phyloP scores from a whole-genome alignment of 805 yeast genomes.

The Candida hispaniensis region DNA sequence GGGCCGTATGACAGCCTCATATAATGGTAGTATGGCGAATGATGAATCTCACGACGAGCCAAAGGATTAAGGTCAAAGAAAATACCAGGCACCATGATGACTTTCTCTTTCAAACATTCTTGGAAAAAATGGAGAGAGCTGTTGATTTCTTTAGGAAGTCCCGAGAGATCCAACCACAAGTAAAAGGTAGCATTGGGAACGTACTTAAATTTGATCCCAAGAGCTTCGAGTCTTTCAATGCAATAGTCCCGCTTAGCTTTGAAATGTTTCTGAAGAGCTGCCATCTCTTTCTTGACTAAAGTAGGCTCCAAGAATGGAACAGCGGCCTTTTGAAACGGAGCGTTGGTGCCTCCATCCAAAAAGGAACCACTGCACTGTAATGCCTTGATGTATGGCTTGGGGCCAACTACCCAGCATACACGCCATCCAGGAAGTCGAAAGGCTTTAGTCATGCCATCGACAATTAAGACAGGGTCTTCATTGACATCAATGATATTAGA shows the following conservation, averaged over 20 bases:
- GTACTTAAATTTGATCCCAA: slow-evolving; percentile 44
- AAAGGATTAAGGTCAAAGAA: slow-evolving; percentile 51
- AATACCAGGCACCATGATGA: slow-evolving; percentile 52
- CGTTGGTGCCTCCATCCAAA: slow-evolving; percentile 51
- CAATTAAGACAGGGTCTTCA: slow-evolving; percentile 46
- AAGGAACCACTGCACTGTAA: slow-evolving; percentile 49
- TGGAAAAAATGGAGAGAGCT: slow-evolving; percentile 54
- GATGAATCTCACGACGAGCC: slow-evolving; percentile 38
- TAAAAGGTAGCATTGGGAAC: slow-evolving; percentile 50
- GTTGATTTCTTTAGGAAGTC: slow-evolving; percentile 44
- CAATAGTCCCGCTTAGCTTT: slow-evolving; percentile 48
- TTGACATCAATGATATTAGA: slow-evolving; percentile 44
- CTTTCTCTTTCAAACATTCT: slow-evolving; percentile 49
- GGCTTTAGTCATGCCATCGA: slow-evolving; percentile 51
- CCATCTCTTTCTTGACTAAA: slow-evolving; percentile 42
- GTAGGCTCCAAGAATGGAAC: slow-evolving; percentile 42
- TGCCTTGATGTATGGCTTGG: slow-evolving; percentile 46
- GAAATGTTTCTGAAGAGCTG: slow-evolving; percentile 48
- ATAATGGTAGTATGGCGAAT: slow-evolving; percentile 49
- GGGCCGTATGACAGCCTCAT: slow-evolving; percentile 54
- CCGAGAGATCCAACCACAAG: slow-evolving; percentile 47
- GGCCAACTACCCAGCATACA: slow-evolving; percentile 53
- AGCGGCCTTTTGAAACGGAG: slow-evolving; percentile 53
- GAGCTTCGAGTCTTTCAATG: slow-evolving; percentile 36
- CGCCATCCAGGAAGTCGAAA: slow-evolving; percentile 58